Percentiles rank a stretch among this genome's conserved stretches.
Evolutionary conservation across 768 basidiomycete genomes (phyloP).

Genomic region (Ramaria sp.): DNA sequence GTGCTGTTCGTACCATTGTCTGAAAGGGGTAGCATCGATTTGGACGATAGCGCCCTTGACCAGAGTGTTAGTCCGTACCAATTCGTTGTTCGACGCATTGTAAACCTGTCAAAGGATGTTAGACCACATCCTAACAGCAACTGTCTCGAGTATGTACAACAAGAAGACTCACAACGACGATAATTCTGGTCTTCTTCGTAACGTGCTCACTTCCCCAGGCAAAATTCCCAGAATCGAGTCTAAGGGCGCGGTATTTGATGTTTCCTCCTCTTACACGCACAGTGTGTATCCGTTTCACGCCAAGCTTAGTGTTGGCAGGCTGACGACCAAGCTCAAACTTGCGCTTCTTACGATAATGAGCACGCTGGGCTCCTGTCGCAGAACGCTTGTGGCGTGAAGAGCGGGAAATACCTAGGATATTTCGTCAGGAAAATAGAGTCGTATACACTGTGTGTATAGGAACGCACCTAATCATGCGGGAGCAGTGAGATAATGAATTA

Average conservation of each 20-base stretch:
- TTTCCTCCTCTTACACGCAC: conserved; percentile 96
- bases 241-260: conserved; percentile 89
- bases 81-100: conserved; percentile 99
- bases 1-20: conserved; percentile 99
- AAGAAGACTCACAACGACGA: conserved; percentile 70
- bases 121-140: too few relatives aligned
- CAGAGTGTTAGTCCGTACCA: conserved; percentile 98
- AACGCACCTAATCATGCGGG: background rate
- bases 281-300: conserved; percentile 87
- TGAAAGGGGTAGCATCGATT: conserved; percentile 96
- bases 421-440: background rate
- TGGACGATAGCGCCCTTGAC: conserved; percentile 97
- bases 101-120: conserved; percentile 56
- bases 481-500: background rate
- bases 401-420: conserved; percentile 79
- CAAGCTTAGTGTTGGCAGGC: conserved; percentile 94
- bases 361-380: conserved; percentile 81
- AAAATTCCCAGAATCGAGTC: conserved; percentile 95
- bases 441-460: background rate
- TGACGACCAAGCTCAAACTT: conserved; percentile 99
- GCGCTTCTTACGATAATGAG: conserved; percentile 99
- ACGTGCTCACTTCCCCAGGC: conserved; percentile 95
- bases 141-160: conserved; percentile 3
- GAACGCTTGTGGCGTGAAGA: conserved; percentile 97
- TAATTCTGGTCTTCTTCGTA: conserved; percentile 92